Base-by-base conservation (phyloP, 2,329 filamentous ascomycete species). In the Torrubiella hemipterigena region DNA sequence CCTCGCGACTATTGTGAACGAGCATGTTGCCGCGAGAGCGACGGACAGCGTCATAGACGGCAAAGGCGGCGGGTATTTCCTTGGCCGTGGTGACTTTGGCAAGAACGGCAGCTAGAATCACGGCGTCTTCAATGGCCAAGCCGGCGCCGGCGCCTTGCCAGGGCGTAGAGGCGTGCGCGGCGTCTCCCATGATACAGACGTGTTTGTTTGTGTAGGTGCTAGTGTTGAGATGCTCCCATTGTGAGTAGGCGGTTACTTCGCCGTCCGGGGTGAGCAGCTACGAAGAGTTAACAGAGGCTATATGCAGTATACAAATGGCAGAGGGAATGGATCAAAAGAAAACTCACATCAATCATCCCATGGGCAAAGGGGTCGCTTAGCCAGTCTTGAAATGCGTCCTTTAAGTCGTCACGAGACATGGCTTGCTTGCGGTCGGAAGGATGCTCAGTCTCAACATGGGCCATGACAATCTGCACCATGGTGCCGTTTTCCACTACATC, bases 71-170 rank as follows among this genome's bases (percentile, higher is more conserved):
- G 8, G 38, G 31, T 2, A 46, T 24, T 5, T 43, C 33, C 3
- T 29, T 22, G 0, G 34, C 13, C 4, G 23, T 27, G 6, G 18
- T 14, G 4, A 38, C 20, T 3, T 23, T 12, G 2, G 23, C 29
- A 5, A 41, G 18, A 3, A 44, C 23, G 5, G 37, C 29, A 1
- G 28, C 41, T 3, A 49, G 39, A 3, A 47, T 31, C n/a, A 38
- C 39, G 3, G 40, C 41, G 12, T 47, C 46, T n/a, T 48, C 45
- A 4, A 49, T 38, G 2, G 41, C 43, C 39, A 42, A 38, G 3
- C 38, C 46, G 2, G 41, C 43, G 2, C 45, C 44, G 4, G 41
- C 36, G 3, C 37, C 47, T 22, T 46, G 42, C 27, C 42, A 47
- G 0, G 47, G 47, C 2, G 41, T 44, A 10, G 38, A 39, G 6